Evolutionary conservation across 129 eudicot species (phyloP), one percentile per base, ranked within the genome.

Genomic region (Tagetes patula): DNA sequence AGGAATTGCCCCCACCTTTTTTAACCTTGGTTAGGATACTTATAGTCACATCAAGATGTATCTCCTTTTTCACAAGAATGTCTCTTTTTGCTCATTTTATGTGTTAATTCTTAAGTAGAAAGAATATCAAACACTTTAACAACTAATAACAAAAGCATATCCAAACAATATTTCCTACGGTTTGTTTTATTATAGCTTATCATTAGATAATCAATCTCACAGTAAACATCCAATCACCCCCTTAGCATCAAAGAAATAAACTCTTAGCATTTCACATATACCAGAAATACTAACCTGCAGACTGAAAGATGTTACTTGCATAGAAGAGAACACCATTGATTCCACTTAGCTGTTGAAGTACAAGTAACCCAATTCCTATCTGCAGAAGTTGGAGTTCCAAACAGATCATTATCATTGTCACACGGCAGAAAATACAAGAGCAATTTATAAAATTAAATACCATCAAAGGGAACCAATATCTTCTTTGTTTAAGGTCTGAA

Each of bases 381-480:
- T 93, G 87, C 86, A 79, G 8, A 67, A 56, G n/a, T 76, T 31
- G 5, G 1, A 40, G 36, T 30, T 61, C 59, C 48, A 55, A 14
- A 50, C 14, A 64, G 41, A 75, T 69, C 31, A 65, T 6, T 48
- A 34, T 64, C 7, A 47, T 64, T 3, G 31, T 52, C 1, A 31
- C 6, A 3, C 59, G 37, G 54, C 10, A 4, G 3, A 56, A 56
- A 40, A 31, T 20, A 12, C 31, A 50, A 65, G 4, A 33, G 7
- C 6, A 81, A 38, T 3, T 13, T 0, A 36, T 43, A 39, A 37
- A 60, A 64, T 54, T 61, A 74, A 12, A 31, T 83, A 90, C 98
- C 98, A 90, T 93, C 32, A 93, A 75, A 67, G 98, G 98, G 52
- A 93, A 81, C 96, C 96, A 93, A 71, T 89, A 93, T 93, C 95